These are phyloP conservation scores for Thermochaetoides thermophila DNA, from an alignment of 495 filamentous ascomycete genomes.

Conservation along the genomic window DNA sequence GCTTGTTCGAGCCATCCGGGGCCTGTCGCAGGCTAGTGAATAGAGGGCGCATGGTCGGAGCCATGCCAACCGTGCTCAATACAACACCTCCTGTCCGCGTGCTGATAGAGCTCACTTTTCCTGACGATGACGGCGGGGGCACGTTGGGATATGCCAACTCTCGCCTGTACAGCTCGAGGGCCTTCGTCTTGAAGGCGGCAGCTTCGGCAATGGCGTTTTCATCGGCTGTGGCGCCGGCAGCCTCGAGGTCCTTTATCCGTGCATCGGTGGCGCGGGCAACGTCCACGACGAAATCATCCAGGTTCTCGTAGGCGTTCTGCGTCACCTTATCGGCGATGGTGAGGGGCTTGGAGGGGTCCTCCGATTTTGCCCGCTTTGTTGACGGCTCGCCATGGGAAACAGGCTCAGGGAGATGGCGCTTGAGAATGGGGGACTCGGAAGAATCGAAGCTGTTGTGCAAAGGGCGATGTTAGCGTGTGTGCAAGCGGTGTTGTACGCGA, in stretches of 20 bases:
- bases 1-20: conserved; percentile 22
- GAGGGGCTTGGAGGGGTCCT: conserved; percentile 15
- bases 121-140: conserved; percentile 6
- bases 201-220: conserved; percentile 22
- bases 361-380: conserved; percentile 31
- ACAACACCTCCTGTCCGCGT: conserved; percentile 32
- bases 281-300: conserved; percentile 34
- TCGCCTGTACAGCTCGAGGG: conserved; percentile 24
- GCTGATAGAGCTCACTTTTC: conserved; percentile 6
- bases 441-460: conserved; percentile 26
- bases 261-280: conserved; percentile 23
- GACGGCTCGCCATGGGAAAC: conserved; percentile 25
- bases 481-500: too few species aligned
- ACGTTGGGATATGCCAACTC: conserved; percentile 26
- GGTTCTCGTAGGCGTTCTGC: conserved; percentile 24
- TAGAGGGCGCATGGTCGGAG: conserved; percentile 57
- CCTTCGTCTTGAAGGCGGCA: conserved; percentile 27
- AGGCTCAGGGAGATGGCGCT: conserved; percentile 25
- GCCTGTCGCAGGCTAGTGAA: conserved; percentile 60
- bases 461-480: too few species aligned
- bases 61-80: conserved; percentile 56
- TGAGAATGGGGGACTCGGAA: conserved; percentile 25
- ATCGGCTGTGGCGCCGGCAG: conserved; percentile 11
- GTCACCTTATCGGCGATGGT: conserved; percentile 33
- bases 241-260: conserved; percentile 25